Conservation (phyloP, 345 rosid species). For the Salix koriyanagi region DNA sequence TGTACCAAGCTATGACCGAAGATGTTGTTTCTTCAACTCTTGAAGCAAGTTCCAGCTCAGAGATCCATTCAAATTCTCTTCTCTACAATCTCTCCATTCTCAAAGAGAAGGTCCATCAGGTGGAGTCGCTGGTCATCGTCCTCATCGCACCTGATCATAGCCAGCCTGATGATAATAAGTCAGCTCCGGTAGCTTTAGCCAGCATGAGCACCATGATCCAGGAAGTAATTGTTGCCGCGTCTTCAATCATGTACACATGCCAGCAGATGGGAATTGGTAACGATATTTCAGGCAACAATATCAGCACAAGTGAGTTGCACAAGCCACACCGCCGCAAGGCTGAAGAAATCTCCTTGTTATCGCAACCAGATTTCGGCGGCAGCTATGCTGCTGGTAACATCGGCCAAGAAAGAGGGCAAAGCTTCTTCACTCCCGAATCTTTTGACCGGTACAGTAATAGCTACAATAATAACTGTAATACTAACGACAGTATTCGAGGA, state of each 20-base stretch:
- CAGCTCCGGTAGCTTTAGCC: conserved; percentile 43
- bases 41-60: conserved; percentile 12
- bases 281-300: conserved; percentile 6
- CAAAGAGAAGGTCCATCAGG: conserved; percentile 56
- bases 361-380: conserved; percentile 9
- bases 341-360: not conserved
- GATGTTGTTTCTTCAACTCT: conserved; percentile 20
- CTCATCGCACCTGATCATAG: conserved; percentile 31
- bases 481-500: not conserved
- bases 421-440: conserved; percentile 21
- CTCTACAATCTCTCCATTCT: conserved; percentile 53
- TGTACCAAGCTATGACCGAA: conserved; percentile 19
- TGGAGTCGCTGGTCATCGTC: conserved; percentile 49
- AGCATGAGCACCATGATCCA: conserved; percentile 49
- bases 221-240: conserved; percentile 56
- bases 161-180: conserved; percentile 24
- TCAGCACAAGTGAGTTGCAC: conserved; percentile 9
- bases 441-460: conserved; percentile 33
- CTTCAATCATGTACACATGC: conserved; percentile 61
- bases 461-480: not conserved
- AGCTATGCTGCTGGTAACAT: not conserved
- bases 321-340: not conserved
- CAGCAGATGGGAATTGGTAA: conserved; percentile 43
- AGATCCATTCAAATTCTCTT: conserved; percentile 42
- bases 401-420: conserved; percentile 28